Evolutionary conservation across 495 filamentous ascomycete species (phyloP), one percentile per base, ranked within the genome.

Genomic region (Pseudomonodictys pantanalensis): DNA sequence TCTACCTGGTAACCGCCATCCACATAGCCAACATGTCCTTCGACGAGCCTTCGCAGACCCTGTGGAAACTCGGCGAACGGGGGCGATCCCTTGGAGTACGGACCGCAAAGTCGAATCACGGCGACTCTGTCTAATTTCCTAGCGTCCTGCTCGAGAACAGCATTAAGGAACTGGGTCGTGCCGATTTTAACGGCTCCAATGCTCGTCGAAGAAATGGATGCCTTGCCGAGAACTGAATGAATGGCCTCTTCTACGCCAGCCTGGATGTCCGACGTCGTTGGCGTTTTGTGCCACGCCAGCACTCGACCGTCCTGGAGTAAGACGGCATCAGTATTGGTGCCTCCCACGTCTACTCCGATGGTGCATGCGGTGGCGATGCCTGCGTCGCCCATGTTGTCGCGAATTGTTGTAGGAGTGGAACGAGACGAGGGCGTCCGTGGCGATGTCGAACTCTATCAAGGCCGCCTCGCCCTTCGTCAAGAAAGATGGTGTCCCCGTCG

Each of bases 91-190:
- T 46, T 75, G 77, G 1, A 78, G 75, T 52, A 79, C 81, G 9
- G 77, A 73, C 5, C 78, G 76, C 38, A 82, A 11, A 83, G 70
- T 7, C 81, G 70, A 5, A 82, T 59, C 11, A 83, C 76, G 20
- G 80, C 81, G 7, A 84, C 81, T 33, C 70, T 73, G 12, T 70
- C 71, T 24, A 84, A 66, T 8, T 78, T 75, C 11, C 71, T 56
- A n/a, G 75, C 71, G 64, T 85, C 80, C 15, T 35, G 32, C 32
- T 35, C 32, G 8, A 35, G 32, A 15, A 85, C 78, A 9, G 82
- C 81, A 65, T 85, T 85, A 58, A 85, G 76, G 64, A 83, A 83
- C 61, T 80, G 77, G 1, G 81, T 84, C 2, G 82, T 85, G 20
- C 82, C 82, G 56, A 85, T 79, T 23, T 79, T 81, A 5, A 84